Conservation (phyloP, 169 alveolate species). For the Blepharisma undulans region DNA sequence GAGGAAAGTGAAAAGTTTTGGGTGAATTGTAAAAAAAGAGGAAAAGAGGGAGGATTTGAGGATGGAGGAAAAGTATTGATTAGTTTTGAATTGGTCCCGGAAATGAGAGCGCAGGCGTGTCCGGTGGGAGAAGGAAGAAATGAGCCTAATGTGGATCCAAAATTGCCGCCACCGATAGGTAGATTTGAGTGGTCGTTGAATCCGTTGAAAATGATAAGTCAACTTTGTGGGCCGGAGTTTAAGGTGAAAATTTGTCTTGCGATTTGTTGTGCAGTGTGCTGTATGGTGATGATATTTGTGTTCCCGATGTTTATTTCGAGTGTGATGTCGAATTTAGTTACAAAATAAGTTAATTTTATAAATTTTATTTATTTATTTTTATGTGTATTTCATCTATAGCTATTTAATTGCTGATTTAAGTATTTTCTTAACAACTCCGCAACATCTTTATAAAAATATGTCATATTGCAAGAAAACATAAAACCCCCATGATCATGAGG, state of each 20-base stretch:
- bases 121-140: conserved; percentile 80
- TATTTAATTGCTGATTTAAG: not conserved
- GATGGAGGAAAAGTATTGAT: conserved; percentile 72
- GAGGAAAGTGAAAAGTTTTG: conserved; percentile 63
- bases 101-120: conserved; percentile 57
- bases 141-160: conserved; percentile 84
- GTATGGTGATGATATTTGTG: conserved; percentile 38
- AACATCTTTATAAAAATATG: not conserved
- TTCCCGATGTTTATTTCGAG: conserved; percentile 41
- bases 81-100: conserved; percentile 71
- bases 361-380: too few species aligned
- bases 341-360: not conserved
- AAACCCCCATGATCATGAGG: conserved; percentile 35
- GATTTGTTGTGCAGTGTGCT: conserved; percentile 47
- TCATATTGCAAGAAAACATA: not conserved
- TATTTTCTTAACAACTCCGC: not conserved
- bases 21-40: conserved; percentile 61
- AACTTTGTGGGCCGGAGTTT: conserved; percentile 48
- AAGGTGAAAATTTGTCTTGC: conserved; percentile 48
- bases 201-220: conserved; percentile 58
- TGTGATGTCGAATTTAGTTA: not conserved
- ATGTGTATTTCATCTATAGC: too few species aligned
- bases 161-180: conserved; percentile 80
- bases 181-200: conserved; percentile 73
- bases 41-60: conserved; percentile 51